These are phyloP conservation scores for Penicillium oxalicum DNA, from an alignment of 2,329 filamentous ascomycete species.

Conservation along the genomic window DNA sequence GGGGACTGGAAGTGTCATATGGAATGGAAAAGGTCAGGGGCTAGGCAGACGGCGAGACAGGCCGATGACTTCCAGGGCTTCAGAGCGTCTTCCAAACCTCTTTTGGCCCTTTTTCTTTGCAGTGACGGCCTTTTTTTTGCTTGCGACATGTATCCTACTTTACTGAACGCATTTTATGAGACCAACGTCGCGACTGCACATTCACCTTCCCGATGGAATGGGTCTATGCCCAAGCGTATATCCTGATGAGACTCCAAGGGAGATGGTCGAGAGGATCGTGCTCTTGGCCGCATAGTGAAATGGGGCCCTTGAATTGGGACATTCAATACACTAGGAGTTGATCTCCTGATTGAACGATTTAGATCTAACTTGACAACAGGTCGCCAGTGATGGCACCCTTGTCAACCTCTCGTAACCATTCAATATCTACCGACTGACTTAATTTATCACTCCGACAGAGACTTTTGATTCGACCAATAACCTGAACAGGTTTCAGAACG, in stretches of 20 bases:
- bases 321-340: too few species aligned
- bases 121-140: conserved; percentile 24
- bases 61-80: conserved; percentile 10
- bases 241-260: not conserved
- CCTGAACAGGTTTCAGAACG: too few species aligned
- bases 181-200: conserved; percentile 13
- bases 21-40: conserved; percentile 6
- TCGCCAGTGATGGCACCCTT: too few species aligned
- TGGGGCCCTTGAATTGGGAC: too few species aligned
- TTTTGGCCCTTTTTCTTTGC: conserved; percentile 16
- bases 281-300: too few species aligned
- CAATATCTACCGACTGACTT: too few species aligned
- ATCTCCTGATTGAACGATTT: too few species aligned
- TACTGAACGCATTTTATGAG: conserved; percentile 27
- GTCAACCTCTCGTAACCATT: too few species aligned
- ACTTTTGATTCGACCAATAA: too few species aligned
- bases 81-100: not conserved
- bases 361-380: too few species aligned
- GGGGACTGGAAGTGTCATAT: conserved; percentile 4
- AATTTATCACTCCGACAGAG: too few species aligned
- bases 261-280: too few species aligned
- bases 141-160: conserved; percentile 30
- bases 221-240: not conserved
- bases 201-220: conserved; percentile 1
- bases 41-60: not conserved